Base-by-base conservation (phyloP, 805 yeast genomes). In the Priceomyces fermenticarens region DNA sequence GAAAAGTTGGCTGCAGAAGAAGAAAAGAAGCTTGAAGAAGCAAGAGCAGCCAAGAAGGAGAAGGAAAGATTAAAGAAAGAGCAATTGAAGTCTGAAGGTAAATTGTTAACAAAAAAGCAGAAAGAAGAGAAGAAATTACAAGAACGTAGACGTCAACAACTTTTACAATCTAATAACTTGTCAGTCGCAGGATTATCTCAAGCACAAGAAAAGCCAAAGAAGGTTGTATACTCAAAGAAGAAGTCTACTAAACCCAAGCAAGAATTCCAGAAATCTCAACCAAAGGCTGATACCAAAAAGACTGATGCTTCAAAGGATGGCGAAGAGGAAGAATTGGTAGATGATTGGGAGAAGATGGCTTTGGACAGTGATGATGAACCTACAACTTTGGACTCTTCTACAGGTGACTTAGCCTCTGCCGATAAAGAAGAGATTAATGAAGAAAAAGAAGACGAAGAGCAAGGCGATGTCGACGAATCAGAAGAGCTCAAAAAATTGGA, bases 41-140 rank as follows among this genome's bases (percentile, higher is more conserved):
- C 75, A 41, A 72, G 66, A 52, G 75, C 69, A 30, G 74, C 72
- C 10, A 91, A 86, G 78, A 88, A 82, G 56, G 99, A 93, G 65
- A 86, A 80, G 61, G 97, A 91, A 57, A 85, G 77, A 67, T 76
- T 77, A 44, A 89, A 85, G 73, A 84, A 79, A 51, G 99, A 93
- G 56, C 91, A 88, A 68, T 80, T 93, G 62, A 88, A 87, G 68
- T 93, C 97, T 28, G 97, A 91, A 67, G 99, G 99, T 58, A 93
- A 93, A 61, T 81, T 83, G 41, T 70, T 93, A 59, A 86, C 97
- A 44, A 93, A 88, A 72, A 91, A 90, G 61, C 99, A 93, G 74
- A 88, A 86, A 67, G 96, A 89, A 65, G 96, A 89, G 62, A 86
- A 87, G 70, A 87, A 82, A 40, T 65, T 82, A 31, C 78, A 83